Percentiles rank a stretch among this genome's conserved stretches.
Conservation (phyloP, 352 stramenopile genomes). For the Globisporangium viniferum region DNA sequence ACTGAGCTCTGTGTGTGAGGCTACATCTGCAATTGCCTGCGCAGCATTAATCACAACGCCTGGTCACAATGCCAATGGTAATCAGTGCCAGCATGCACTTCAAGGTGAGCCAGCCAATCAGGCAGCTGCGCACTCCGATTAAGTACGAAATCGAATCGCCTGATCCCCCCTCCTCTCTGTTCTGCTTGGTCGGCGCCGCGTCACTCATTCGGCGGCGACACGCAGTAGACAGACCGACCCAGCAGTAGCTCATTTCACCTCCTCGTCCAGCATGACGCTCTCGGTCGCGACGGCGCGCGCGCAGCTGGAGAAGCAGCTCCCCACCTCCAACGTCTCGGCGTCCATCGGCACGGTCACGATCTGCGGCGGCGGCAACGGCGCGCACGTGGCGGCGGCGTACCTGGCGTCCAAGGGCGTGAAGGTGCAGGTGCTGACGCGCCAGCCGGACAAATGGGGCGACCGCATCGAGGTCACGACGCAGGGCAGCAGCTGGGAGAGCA, state of each 20-base stretch:
- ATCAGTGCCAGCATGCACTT: not conserved
- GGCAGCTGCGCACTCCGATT: not conserved
- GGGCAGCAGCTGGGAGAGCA: slow-evolving; percentile 84
- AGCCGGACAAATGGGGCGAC: slow-evolving; percentile 78
- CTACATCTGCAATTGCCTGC: not conserved
- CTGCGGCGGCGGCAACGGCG: slow-evolving; percentile 90
- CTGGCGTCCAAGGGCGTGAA: slow-evolving; percentile 81
- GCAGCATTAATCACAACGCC: not conserved
- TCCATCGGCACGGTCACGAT: slow-evolving; percentile 81
- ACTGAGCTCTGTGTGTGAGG: not conserved
- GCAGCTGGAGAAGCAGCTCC: slow-evolving; percentile 54
- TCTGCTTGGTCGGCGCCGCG: not conserved
- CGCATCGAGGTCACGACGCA: slow-evolving; percentile 75
- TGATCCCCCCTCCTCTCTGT: not conserved
- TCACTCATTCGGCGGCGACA: slow-evolving; percentile 6
- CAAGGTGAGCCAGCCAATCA: not conserved
- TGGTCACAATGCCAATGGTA: not conserved
- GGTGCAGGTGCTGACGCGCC: slow-evolving; percentile 80
- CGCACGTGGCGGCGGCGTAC: slow-evolving; percentile 88
- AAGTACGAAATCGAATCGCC: not conserved
- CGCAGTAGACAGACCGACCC: not conserved
- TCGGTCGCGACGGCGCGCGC: slow-evolving; percentile 68
- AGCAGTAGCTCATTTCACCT: not conserved
- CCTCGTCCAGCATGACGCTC: slow-evolving; percentile 49
- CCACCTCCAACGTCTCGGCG: slow-evolving; percentile 17